Base-by-base conservation (phyloP, 2,329 filamentous ascomycete genomes). In the Metarhizium guizhouense region DNA sequence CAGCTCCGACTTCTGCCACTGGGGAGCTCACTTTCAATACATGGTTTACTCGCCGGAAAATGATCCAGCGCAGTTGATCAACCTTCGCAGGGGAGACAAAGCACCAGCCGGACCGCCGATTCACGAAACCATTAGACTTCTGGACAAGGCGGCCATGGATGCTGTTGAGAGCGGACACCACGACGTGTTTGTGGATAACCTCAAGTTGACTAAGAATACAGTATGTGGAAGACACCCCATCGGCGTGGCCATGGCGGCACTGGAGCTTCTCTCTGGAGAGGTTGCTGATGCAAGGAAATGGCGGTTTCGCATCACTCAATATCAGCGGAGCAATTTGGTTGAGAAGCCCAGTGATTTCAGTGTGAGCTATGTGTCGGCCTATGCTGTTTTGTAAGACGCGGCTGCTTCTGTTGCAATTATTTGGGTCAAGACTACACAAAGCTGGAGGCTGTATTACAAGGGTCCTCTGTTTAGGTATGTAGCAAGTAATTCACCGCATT, bases 1-100 rank as follows among this genome's bases (percentile, higher is more conserved):
- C 60, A 94, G 88, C 69, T 96, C 91, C 1, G 94, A 99, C 69
- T 99, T 99, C 69, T 96, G 93, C 61, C 94, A 99, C 71, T 99
- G 94, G 94, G 94, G 94, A 11, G 63, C 76, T 0, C 80, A 90
- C 51, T 99, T 96, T 70, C 52, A 51, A 55, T 99, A 97, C 70
- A 89, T 85, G 32, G 87, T 87, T 57, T 96, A 96, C 68, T 79
- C 57, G 57, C 79, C 58, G 55, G 76, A 61, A 65, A 68, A 66
- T 40, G 67, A 72, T 13, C 60, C 73, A 2, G 75, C 29, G 62
- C 70, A 66, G 58, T 71, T 74, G 65, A 75, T 60, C 60, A 74
- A 65, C 25, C 74, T 75, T 40, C 58, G 62, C 5, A 54, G 68
- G 3, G 60, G 63, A 8, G 68, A 68, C 1, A 64, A 65, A 0